Evolutionary conservation across 495 filamentous ascomycete genomes (phyloP).

Genomic region (Penicillium lividum): DNA sequence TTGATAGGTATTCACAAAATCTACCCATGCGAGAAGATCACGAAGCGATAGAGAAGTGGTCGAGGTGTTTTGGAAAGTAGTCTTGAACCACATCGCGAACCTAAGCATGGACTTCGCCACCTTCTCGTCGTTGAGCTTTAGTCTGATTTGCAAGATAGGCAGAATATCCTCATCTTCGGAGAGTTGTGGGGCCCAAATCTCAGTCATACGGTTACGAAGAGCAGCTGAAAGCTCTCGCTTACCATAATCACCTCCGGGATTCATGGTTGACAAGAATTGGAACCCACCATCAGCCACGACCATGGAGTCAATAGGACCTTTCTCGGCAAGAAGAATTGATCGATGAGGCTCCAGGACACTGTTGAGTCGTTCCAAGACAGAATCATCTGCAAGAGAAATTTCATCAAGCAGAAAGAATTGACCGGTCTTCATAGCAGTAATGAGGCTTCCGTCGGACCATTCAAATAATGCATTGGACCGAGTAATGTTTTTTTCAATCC

Average conservation of each 20-base stretch:
- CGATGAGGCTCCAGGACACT: constrained; percentile 92
- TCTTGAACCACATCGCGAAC: constrained; percentile 91
- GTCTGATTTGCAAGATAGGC: constrained; percentile 79
- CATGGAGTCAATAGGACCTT: constrained; percentile 78
- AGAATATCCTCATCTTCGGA: constrained; percentile 81
- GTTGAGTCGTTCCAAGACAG: constrained; percentile 93
- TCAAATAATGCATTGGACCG: constrained; percentile 86
- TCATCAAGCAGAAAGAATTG: constrained; percentile 94
- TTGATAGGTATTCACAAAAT: constrained; percentile 75
- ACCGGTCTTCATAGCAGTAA: constrained; percentile 88
- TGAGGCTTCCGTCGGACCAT: constrained; percentile 94
- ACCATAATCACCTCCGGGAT: constrained; percentile 96
- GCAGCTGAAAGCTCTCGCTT: constrained; percentile 96
- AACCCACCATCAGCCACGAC: constrained; percentile 79
- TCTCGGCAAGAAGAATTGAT: constrained; percentile 88
- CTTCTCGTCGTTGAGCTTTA: constrained; percentile 54
- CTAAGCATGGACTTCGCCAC: constrained; percentile 63
- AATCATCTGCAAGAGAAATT: constrained; percentile 97
- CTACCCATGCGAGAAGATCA: constrained; percentile 90
- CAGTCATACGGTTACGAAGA: constrained; percentile 93
- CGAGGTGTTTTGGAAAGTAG: constrained; percentile 69
- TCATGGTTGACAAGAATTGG: constrained; percentile 98
- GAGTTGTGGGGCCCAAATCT: constrained; percentile 91
- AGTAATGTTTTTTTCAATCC: constrained; percentile 59
- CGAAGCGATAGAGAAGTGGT: constrained; percentile 79